Evolutionary conservation across 1,139 yeast species (phyloP).

Genomic region (Tardiomyces blankii): DNA sequence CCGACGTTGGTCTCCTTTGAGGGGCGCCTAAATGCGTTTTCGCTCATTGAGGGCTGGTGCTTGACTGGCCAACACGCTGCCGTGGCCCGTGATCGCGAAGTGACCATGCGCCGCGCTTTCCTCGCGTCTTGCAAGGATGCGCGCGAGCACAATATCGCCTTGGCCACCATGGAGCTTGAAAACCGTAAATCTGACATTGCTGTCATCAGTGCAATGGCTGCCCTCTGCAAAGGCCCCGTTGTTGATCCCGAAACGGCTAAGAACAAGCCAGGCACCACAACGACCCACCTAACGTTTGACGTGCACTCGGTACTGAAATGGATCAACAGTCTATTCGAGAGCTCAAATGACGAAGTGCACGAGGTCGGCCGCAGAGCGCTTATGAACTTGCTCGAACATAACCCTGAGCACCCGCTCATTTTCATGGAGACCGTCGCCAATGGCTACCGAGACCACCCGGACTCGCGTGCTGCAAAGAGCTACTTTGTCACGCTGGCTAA

Average conservation of each 20-base stretch:
- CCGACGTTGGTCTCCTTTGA: slow-evolving; percentile 35
- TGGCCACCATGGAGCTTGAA: slow-evolving; percentile 79
- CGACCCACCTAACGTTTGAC: too few species aligned
- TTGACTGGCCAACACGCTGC: slow-evolving; percentile 64
- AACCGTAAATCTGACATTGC: slow-evolving; percentile 59
- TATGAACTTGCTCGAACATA: slow-evolving; percentile 49
- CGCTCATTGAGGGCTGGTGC: slow-evolving; percentile 87
- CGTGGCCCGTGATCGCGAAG: slow-evolving; percentile 57
- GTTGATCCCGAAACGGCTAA: slow-evolving; percentile 11
- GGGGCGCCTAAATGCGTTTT: slow-evolving; percentile 74
- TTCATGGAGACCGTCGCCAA: slow-evolving; percentile 53
- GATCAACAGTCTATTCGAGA: slow-evolving; percentile 60
- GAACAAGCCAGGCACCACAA: too few species aligned
- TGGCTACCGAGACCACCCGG: slow-evolving; percentile 46
- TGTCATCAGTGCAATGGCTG: slow-evolving; percentile 75
- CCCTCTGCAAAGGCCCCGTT: slow-evolving; percentile 44
- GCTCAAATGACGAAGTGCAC: slow-evolving; percentile 48
- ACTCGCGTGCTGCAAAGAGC: slow-evolving; percentile 43
- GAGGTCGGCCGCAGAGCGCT: slow-evolving; percentile 66
- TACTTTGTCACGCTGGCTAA: slow-evolving; percentile 67
- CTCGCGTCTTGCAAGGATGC: slow-evolving; percentile 17
- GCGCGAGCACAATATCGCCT: slow-evolving; percentile 31
- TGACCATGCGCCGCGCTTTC: slow-evolving; percentile 37
- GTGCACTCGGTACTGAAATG: slow-evolving; percentile 58
- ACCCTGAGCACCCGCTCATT: slow-evolving; percentile 45